These are phyloP conservation scores for Colletotrichum musae DNA, from an alignment of 2,329 filamentous ascomycete genomes.

Conservation along the genomic window DNA sequence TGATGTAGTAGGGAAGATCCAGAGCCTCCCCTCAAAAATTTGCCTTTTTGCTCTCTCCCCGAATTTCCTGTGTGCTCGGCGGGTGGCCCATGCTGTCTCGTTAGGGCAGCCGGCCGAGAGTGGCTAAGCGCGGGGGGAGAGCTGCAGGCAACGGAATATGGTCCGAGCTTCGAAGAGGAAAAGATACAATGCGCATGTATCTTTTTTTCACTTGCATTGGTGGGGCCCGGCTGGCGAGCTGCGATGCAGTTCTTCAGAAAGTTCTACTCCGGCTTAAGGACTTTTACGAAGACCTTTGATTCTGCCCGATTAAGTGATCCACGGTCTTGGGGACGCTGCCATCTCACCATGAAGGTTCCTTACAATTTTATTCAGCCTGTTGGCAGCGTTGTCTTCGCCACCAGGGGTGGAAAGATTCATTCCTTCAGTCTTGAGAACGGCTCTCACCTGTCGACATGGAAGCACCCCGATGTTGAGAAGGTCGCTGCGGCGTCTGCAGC, in stretches of 20 bases:
- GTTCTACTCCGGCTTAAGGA: constrained; percentile 21
- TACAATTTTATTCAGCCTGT: constrained; percentile 74
- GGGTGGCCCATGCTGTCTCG: constrained; percentile 23
- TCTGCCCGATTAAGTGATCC: constrained; percentile 18
- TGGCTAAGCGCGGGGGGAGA: constrained; percentile 37
- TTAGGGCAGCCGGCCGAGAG: constrained; percentile 55
- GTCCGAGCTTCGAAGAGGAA: constrained; percentile 28
- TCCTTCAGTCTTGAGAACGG: constrained; percentile 74
- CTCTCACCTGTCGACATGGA: constrained; percentile 74
- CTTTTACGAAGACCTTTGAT: not conserved
- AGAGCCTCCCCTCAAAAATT: not conserved
- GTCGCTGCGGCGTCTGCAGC: constrained; percentile 44
- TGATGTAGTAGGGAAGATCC: constrained; percentile 25
- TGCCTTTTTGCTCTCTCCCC: constrained; percentile 35
- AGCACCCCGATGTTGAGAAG: constrained; percentile 59
- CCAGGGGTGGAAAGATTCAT: constrained; percentile 80
- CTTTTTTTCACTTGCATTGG: constrained; percentile 48
- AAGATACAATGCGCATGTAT: constrained; percentile 52
- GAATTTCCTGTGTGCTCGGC: constrained; percentile 29
- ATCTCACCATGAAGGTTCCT: constrained; percentile 64
- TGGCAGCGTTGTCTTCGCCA: constrained; percentile 77
- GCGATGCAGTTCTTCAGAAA: constrained; percentile 30
- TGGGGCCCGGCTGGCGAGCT: constrained; percentile 11
- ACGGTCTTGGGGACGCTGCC: not conserved
- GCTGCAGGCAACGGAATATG: constrained; percentile 5